Conservation (phyloP, 2,329 filamentous ascomycete species). For the Ophiostoma populinum region DNA sequence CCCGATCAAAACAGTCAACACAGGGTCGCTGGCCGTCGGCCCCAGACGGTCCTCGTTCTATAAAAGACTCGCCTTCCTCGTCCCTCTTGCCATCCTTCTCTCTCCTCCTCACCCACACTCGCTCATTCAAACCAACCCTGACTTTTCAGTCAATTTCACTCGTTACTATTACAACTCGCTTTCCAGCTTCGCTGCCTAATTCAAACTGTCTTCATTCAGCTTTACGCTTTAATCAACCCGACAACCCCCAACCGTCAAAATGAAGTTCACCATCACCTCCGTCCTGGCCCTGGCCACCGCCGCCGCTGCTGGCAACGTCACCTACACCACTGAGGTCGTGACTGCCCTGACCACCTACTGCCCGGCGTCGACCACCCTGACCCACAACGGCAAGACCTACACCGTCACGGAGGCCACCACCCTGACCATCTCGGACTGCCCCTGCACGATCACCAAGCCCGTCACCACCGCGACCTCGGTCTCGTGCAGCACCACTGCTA, state of each 20-base stretch:
- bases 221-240: conserved; percentile 17
- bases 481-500: conserved; percentile 31
- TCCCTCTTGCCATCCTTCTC: conserved; percentile 14
- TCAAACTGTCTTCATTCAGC: no score
- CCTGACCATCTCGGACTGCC: conserved; percentile 47
- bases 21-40: background rate
- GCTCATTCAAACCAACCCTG: conserved; percentile 25
- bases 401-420: conserved; percentile 51
- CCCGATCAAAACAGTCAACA: background rate
- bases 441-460: conserved; percentile 45
- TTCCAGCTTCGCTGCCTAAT: conserved; percentile 15
- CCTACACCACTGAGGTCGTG: conserved; percentile 48
- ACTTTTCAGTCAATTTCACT: conserved; percentile 42
- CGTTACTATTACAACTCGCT: conserved; percentile 24
- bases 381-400: conserved; percentile 49
- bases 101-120: conserved; percentile 32
- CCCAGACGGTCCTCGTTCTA: conserved; percentile 6
- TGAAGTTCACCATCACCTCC: conserved; percentile 43
- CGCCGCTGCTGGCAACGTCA: conserved; percentile 25
- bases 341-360: conserved; percentile 55
- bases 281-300: conserved; percentile 34
- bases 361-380: conserved; percentile 47
- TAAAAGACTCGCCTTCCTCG: conserved; percentile 14
- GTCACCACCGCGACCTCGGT: conserved; percentile 34
- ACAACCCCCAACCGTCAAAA: conserved; percentile 36